Evolutionary conservation across 2,329 filamentous ascomycete species (phyloP).

Genomic region (Beauveria caledonica): DNA sequence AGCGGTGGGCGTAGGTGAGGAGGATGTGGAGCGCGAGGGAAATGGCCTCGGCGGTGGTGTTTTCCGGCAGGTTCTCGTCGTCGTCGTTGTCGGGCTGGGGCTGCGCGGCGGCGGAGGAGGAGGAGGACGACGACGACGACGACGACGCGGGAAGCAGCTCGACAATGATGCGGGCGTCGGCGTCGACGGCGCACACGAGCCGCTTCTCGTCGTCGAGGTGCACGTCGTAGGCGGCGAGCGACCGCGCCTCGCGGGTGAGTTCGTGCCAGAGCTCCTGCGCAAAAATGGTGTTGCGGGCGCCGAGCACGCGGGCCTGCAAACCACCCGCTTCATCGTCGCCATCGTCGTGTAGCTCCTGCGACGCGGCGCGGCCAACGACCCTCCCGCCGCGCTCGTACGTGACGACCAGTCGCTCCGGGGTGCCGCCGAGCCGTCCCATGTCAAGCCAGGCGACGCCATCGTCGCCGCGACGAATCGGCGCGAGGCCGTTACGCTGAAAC

Average conservation of each 20-base stretch:
- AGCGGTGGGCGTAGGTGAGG: constrained; percentile 69
- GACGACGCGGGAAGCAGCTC: constrained; percentile 57
- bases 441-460: constrained; percentile 73
- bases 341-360: constrained; percentile 35
- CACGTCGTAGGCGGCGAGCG: constrained; percentile 63
- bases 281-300: constrained; percentile 71
- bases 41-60: constrained; percentile 54
- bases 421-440: constrained; percentile 42
- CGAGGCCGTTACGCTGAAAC: constrained; percentile 65
- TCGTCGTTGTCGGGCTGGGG: constrained; percentile 19
- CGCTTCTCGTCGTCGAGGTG: constrained; percentile 50
- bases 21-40: constrained; percentile 65
- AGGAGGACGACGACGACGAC: no score
- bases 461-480: constrained; percentile 64
- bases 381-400: constrained; percentile 50
- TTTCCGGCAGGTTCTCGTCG: constrained; percentile 28
- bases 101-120: constrained; percentile 33
- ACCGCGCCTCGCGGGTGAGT: constrained; percentile 71
- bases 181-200: constrained; percentile 47
- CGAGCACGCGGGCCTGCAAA: constrained; percentile 60
- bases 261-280: constrained; percentile 88
- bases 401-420: constrained; percentile 57
- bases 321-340: constrained; percentile 35
- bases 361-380: constrained; percentile 51
- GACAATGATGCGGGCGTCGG: constrained; percentile 49